Evolutionary conservation across 164 flowering plant genomes (phyloP), one percentile per base, ranked within the genome.

Genomic region (Hamamelis virginiana): DNA sequence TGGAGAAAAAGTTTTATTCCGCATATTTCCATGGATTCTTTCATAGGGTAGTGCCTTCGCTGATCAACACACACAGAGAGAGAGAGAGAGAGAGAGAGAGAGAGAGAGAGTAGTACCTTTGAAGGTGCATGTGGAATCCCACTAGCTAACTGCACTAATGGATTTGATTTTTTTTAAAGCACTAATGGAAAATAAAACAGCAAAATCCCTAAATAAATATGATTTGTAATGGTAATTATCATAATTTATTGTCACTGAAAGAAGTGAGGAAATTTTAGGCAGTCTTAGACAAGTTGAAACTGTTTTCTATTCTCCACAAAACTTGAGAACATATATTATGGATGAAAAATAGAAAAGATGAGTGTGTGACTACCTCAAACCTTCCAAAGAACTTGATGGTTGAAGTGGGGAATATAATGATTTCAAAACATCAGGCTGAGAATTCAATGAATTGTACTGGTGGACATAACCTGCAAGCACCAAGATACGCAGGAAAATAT

Each of bases 391-490:
- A 80, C 95, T 91, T 77, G 97, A 88, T 76, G 86, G 89, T 74
- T 90, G 98, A 74, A 96, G 89, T 27, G 99, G 91, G 74, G 98
- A 90, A 81, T 96, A 96, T 41, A 96, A 77, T 52, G 98, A 96
- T 78, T 91, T 93, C 83, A 96, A 77, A 66, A 96, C 98, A 83
- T 96, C 97, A 38, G 98, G 99, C 76, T 91, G 88, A 66, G 91
- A 85, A 77, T 96, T 80, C 83, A 91, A 78, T 16, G 94, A 83
- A 74, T 96, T 96, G 85, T 93, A 91, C 75, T 84, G 96, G 76
- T 90, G 91, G 15, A 93, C 79, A 76, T 84, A 89, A 56, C 95
- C 99, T 96, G 88, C 74, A 76, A 70, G 44, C 61, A 69, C 18
- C 41, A 53, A 16, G 3, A 70, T 8, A 21, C 16, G 19, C 1